phyloP scores from a whole-genome alignment of 2,329 filamentous ascomycete species.

The Colletotrichum eleusines region DNA sequence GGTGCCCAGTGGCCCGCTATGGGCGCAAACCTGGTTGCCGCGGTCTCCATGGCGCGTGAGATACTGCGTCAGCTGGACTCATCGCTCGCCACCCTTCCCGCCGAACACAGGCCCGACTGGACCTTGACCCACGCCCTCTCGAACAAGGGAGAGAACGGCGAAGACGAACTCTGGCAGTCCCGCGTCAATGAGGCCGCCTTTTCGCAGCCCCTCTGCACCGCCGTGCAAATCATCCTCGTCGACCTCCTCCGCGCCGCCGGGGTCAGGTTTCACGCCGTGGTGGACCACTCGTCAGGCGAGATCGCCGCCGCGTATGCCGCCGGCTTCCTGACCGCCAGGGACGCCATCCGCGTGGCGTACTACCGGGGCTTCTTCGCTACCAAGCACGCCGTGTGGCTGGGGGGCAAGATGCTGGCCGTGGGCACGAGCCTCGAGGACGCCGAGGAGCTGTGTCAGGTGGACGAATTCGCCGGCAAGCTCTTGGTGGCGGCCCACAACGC shows the following conservation, averaged over 20 bases:
- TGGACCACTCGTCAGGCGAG: slow-evolving; percentile 64
- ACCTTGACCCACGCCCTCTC: slow-evolving; percentile 41
- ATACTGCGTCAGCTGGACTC: slow-evolving; percentile 21
- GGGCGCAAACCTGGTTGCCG: slow-evolving; percentile 39
- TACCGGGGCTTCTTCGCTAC: slow-evolving; percentile 40
- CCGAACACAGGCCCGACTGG: slow-evolving; percentile 18
- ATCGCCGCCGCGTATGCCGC: slow-evolving; percentile 64
- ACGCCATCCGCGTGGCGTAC: slow-evolving; percentile 46
- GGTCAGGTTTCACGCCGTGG: slow-evolving; percentile 51
- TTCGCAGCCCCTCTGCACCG: too few relatives aligned
- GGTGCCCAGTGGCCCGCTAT: slow-evolving; percentile 49
- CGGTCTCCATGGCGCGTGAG: not conserved
- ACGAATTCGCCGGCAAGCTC: slow-evolving; percentile 39
- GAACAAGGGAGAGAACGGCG: slow-evolving; percentile 29
- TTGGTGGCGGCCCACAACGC: slow-evolving; percentile 45
- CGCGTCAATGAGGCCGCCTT: slow-evolving; percentile 41
- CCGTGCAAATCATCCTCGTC: slow-evolving; percentile 45
- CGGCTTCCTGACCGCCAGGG: slow-evolving; percentile 50
- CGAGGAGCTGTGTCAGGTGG: slow-evolving; percentile 6
- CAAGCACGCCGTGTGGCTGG: slow-evolving; percentile 11
- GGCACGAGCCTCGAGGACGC: slow-evolving; percentile 42
- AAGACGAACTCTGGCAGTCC: slow-evolving; percentile 22
- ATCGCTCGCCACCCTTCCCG: not conserved
- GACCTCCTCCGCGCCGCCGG: slow-evolving; percentile 48
- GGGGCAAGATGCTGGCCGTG: slow-evolving; percentile 45